Base-by-base conservation (phyloP, 306 rosid species). In the Begonia masoniana region DNA sequence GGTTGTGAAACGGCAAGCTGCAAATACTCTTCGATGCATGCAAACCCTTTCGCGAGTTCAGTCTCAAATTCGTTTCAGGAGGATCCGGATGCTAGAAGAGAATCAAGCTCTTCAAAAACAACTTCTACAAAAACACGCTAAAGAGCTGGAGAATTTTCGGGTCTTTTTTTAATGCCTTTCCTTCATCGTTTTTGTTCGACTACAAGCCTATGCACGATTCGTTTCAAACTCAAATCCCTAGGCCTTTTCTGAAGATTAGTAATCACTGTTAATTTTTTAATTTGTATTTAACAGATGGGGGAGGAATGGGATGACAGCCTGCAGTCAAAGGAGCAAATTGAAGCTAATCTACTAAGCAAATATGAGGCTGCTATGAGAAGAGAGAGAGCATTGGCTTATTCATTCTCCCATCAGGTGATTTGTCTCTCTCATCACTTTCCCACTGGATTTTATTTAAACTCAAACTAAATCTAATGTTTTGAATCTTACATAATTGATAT, bases 301-400 rank as follows among this genome's bases (percentile, higher is more conserved):
- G 99, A 86, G 76, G 94, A 83, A 75, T 92, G 99, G 99, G 99
- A 92, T 74, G 87, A 79, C 74, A 92, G 96, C 82, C 15, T 79
- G 41, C 96, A 86, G 68, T 92, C 99, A 43, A 92, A 83, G 77
- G 99, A 86, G 68, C 99, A 86, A 76, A 73, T 86, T 42, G 99
- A 92, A 71, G 95, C 99, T 49, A 68, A 66, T 68, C 73, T 92
- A 47, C 73, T 86, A 10, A 62, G 80, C 83, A 92, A 92, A 75
- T 78, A 92, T 24, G 99, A 86, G 73, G 99, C 99, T 47, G 15
- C 96, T 59, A 76, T 77, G 73, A 81, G 96, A 71, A 79, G 99
- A 76, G 99, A 92, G 66, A 86, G 96, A 59, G 99, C 99, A 21
- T 65, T 92, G 50, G 99, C 99, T 55, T 92, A 92, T 74, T 88